Evolutionary conservation across 257 asterid species (phyloP).

Genomic region (Gynochthodes officinalis): DNA sequence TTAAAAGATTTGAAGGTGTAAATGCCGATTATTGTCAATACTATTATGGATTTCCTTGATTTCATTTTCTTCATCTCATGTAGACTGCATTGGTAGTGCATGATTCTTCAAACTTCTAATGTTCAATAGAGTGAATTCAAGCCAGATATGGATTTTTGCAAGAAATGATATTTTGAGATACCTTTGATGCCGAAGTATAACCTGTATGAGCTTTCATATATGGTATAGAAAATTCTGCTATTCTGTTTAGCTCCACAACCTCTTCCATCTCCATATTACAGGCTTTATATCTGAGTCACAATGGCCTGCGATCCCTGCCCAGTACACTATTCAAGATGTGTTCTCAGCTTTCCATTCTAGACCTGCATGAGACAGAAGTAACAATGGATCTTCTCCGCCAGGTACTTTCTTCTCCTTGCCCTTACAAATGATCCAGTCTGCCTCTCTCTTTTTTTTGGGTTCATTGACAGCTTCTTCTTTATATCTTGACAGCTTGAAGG

Average conservation of each 20-base stretch:
- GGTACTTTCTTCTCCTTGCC: slow-evolving; percentile 31
- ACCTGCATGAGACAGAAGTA: slow-evolving; percentile 83
- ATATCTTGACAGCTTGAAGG: slow-evolving; percentile 63
- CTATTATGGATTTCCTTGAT: not conserved
- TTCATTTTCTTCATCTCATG: not conserved
- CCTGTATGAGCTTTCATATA: too few species aligned
- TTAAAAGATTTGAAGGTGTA: slow-evolving; percentile 65
- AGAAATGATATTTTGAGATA: not conserved
- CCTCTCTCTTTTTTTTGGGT: not conserved
- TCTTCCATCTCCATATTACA: slow-evolving; percentile 28
- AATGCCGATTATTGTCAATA: not conserved
- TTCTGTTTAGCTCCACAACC: not conserved
- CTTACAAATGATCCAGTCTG: not conserved
- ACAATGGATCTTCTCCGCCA: slow-evolving; percentile 75
- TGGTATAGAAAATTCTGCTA: not conserved
- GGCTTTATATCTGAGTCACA: slow-evolving; percentile 71
- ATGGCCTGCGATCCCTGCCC: slow-evolving; percentile 75
- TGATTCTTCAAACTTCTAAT: not conserved
- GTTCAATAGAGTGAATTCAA: not conserved
- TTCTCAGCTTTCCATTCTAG: slow-evolving; percentile 69
- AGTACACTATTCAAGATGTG: slow-evolving; percentile 53
- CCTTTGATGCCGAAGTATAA: not conserved
- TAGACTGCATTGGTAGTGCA: not conserved
- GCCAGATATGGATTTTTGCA: not conserved
- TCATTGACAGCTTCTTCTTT: not conserved